Percentiles rank a stretch among this genome's conserved stretches.
Evolutionary conservation across 75 land plant species (phyloP).

Genomic region (Pinus tabuliformis): DNA sequence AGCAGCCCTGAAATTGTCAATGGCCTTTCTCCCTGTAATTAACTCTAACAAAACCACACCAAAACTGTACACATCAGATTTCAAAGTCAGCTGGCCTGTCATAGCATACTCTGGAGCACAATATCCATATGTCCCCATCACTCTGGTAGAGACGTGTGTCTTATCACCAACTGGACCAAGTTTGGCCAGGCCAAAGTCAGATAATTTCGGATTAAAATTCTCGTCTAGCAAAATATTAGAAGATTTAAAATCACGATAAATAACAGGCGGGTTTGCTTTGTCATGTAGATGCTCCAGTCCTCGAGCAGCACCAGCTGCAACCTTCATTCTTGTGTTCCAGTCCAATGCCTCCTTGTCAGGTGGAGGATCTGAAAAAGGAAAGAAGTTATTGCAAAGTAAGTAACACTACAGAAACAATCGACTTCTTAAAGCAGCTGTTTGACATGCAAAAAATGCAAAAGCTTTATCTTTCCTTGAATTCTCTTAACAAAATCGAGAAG

Average conservation of each 20-base stretch:
- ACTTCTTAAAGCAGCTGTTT: too few species aligned
- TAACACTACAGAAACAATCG: too few species aligned
- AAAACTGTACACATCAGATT: conserved; percentile 82
- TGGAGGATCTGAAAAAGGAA: conserved; percentile 55
- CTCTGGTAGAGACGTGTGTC: conserved; percentile 81
- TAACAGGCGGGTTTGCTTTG: conserved; percentile 82
- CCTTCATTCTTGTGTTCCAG: conserved; percentile 96
- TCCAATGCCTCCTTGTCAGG: conserved; percentile 75
- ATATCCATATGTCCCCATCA: conserved; percentile 90
- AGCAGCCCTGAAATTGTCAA: conserved; percentile 50
- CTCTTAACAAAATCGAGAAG: too few species aligned
- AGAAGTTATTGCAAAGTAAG: too few species aligned
- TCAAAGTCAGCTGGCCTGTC: conserved; percentile 85
- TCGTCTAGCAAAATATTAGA: conserved; percentile 79
- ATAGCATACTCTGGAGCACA: conserved; percentile 91
- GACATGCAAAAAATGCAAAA: too few species aligned
- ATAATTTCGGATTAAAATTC: conserved; percentile 68
- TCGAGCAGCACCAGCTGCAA: conserved; percentile 86
- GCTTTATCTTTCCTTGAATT: too few species aligned
- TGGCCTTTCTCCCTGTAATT: conserved; percentile 84
- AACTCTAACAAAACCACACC: conserved; percentile 83
- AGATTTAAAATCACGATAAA: conserved; percentile 78
- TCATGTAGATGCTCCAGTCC: conserved; percentile 85
- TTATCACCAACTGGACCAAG: conserved; percentile 92
- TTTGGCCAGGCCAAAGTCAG: conserved; percentile 87